Conservation (phyloP, 495 filamentous ascomycete genomes). For the Xeromyces bisporus region DNA sequence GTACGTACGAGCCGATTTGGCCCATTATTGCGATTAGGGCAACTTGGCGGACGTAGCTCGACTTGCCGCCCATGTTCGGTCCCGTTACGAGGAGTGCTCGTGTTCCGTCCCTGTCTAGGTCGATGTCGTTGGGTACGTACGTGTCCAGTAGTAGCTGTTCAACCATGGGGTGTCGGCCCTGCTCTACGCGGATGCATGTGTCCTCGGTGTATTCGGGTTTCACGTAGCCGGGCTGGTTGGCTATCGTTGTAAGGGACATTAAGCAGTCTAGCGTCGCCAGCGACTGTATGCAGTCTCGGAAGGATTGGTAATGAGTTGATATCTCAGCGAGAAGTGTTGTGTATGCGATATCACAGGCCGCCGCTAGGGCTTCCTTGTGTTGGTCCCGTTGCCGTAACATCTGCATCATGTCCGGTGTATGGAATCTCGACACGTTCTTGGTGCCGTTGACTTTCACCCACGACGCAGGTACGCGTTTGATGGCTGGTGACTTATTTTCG, state of each 20-base stretch:
- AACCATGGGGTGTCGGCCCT: conserved; percentile 88
- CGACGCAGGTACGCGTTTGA: conserved; percentile 77
- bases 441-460: conserved; percentile 92
- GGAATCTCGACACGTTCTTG: conserved; percentile 82
- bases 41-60: conserved; percentile 79
- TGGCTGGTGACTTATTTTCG: conserved; percentile 46
- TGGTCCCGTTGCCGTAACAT: conserved; percentile 83
- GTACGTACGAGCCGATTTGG: conserved; percentile 89
- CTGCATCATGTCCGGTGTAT: conserved; percentile 75
- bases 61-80: conserved; percentile 98
- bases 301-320: conserved; percentile 63
- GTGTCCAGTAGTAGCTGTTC: conserved; percentile 72
- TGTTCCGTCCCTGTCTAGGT: conserved; percentile 43
- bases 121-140: conserved; percentile 85
- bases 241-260: conserved; percentile 68
- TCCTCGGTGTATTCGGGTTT: conserved; percentile 67
- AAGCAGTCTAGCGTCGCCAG: conserved; percentile 85
- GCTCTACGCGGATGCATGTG: conserved; percentile 50
- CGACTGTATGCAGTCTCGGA: conserved; percentile 74
- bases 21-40: conserved; percentile 87
- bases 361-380: conserved; percentile 80
- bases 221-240: conserved; percentile 70
- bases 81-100: conserved; percentile 80
- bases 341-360: conserved; percentile 85
- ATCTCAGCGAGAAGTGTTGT: conserved; percentile 49